These are phyloP conservation scores for Exophiala sideris DNA, from an alignment of 2,329 filamentous ascomycete genomes.

Conservation along the genomic window DNA sequence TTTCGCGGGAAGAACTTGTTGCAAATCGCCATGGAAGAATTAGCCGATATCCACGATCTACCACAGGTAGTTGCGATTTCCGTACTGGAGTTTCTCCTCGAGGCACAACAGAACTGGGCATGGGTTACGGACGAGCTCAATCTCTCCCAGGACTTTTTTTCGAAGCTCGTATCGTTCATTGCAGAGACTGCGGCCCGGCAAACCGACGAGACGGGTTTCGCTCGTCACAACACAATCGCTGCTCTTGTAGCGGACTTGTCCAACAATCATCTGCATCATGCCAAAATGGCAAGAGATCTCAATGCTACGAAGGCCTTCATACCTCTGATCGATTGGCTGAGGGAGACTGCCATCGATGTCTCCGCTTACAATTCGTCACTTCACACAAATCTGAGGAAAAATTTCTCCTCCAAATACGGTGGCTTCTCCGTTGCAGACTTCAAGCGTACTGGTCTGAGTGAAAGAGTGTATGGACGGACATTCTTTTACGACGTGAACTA, in stretches of 20 bases:
- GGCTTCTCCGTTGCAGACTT: constrained; percentile 73
- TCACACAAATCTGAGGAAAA: constrained; percentile 78
- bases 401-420: constrained; percentile 74
- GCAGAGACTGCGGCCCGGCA: constrained; percentile 55
- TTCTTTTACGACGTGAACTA: constrained; percentile 83
- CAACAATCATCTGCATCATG: constrained; percentile 84
- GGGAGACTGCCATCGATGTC: constrained; percentile 73
- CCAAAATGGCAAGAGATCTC: constrained; percentile 70
- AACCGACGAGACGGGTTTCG: constrained; percentile 44
- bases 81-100: constrained; percentile 80
- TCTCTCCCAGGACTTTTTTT: constrained; percentile 69
- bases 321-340: constrained; percentile 72
- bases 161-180: constrained; percentile 68
- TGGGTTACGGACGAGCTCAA: constrained; percentile 83
- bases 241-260: constrained; percentile 83
- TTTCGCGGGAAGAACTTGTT: constrained; percentile 65
- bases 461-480: constrained; percentile 64
- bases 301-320: constrained; percentile 68
- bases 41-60: constrained; percentile 64
- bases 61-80: constrained; percentile 65
- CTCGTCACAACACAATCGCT: constrained; percentile 67
- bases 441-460: constrained; percentile 68
- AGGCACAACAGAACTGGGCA: constrained; percentile 90
- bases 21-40: constrained; percentile 65
- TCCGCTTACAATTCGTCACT: constrained; percentile 82